Evolutionary conservation across 2,329 filamentous ascomycete genomes (phyloP).

Genomic region (Pyricularia pennisetigena): DNA sequence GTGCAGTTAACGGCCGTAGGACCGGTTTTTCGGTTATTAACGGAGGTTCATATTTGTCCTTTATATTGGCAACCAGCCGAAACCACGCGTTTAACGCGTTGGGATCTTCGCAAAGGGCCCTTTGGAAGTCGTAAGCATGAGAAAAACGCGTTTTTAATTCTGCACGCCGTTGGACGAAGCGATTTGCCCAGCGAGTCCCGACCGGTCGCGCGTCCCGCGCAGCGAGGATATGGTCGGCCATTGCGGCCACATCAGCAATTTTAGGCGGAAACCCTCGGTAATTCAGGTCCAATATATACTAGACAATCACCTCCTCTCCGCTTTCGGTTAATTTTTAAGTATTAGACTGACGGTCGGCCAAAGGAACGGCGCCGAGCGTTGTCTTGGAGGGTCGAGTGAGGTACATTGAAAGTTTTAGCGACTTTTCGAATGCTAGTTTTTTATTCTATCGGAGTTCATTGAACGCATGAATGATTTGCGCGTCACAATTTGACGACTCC

Average conservation of each 20-base stretch:
- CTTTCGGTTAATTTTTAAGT: not conserved
- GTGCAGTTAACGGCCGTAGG: not conserved
- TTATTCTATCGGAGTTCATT: not conserved
- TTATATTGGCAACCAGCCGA: too few species aligned
- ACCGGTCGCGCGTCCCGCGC: too few species aligned
- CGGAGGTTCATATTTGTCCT: not conserved
- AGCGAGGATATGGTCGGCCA: too few species aligned
- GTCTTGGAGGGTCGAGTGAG: not conserved
- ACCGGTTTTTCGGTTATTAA: not conserved
- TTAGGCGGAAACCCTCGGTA: not conserved
- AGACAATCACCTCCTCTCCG: not conserved
- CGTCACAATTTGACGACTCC: not conserved
- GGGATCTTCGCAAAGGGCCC: too few species aligned
- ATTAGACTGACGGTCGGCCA: not conserved
- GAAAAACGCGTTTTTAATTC: not conserved
- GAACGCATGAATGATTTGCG: not conserved
- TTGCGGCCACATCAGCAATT: not conserved
- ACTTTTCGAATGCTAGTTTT: not conserved
- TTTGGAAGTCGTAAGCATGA: not conserved
- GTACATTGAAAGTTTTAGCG: too few species aligned
- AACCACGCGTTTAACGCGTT: too few species aligned
- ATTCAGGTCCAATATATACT: not conserved
- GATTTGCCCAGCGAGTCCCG: not conserved
- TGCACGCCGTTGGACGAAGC: not conserved
- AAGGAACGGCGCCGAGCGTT: not conserved